Percentiles rank a stretch among this genome's conserved stretches.
Evolutionary conservation across 352 stramenopile genomes (phyloP).

Genomic region (Phytophthora syringae): DNA sequence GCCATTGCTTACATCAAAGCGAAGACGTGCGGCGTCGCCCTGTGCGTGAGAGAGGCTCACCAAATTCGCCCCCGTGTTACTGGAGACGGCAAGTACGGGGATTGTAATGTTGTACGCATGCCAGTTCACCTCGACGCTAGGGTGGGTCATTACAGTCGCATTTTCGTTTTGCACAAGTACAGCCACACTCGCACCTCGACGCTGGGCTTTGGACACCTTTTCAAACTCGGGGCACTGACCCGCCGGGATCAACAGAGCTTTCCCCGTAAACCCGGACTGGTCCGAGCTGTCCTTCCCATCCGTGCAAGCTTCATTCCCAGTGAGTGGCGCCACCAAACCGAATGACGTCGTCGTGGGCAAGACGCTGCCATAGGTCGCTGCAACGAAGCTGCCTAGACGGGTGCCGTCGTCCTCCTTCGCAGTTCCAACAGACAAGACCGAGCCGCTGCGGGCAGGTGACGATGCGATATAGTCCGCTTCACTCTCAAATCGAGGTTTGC

Average conservation of each 20-base stretch:
- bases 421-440: constrained; percentile 27
- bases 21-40: constrained; percentile 21
- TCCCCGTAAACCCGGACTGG: constrained; percentile 23
- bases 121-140: constrained; percentile 56
- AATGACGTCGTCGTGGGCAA: constrained; percentile 38
- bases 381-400: constrained; percentile 56
- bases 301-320: constrained; percentile 36
- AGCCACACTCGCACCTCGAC: constrained; percentile 45
- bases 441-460: constrained; percentile 40
- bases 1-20: constrained; percentile 43
- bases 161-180: constrained; percentile 41
- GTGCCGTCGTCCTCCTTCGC: constrained; percentile 6
- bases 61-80: constrained; percentile 36
- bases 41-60: constrained; percentile 16
- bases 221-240: constrained; percentile 46
- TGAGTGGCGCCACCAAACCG: constrained; percentile 20
- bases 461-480: constrained; percentile 53
- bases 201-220: constrained; percentile 51
- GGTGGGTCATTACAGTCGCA: constrained; percentile 34
- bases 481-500: constrained; percentile 27
- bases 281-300: constrained; percentile 21
- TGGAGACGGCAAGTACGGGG: constrained; percentile 46
- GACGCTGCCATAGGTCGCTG: constrained; percentile 56
- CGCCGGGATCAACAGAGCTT: constrained; percentile 42
- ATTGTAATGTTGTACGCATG: constrained; percentile 79